Evolutionary conservation across 306 rosid genomes (phyloP).

Genomic region (Neltuma alba): DNA sequence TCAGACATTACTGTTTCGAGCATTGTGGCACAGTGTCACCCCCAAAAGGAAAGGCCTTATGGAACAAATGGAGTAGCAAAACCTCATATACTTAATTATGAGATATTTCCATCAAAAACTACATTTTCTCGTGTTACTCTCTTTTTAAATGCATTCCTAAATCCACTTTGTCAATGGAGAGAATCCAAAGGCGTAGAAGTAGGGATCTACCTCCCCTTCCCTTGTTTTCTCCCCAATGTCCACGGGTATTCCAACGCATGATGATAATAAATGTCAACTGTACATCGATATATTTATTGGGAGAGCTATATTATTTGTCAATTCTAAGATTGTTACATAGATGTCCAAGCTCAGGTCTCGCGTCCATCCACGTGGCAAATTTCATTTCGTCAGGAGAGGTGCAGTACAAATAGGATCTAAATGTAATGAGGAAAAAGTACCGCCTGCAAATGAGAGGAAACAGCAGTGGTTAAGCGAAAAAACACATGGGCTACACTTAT

Average conservation of each 20-base stretch:
- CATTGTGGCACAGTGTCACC: not conserved
- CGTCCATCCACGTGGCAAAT: conserved; percentile 78
- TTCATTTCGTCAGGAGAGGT: conserved; percentile 47
- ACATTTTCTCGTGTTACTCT: no score
- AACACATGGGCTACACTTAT: not conserved
- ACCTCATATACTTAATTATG: not conserved
- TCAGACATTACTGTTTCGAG: not conserved
- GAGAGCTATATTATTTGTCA: conserved; percentile 55
- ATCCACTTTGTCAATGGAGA: not conserved
- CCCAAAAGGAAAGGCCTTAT: not conserved
- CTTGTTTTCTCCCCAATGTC: not conserved
- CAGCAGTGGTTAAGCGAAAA: conserved; percentile 27
- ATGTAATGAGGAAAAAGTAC: conserved; percentile 77
- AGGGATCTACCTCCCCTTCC: not conserved
- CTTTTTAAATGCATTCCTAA: not conserved
- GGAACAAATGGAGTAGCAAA: not conserved
- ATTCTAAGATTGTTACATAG: conserved; percentile 79
- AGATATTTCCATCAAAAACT: not conserved
- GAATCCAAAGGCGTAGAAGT: not conserved
- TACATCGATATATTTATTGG: conserved; percentile 40
- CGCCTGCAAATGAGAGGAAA: conserved; percentile 58
- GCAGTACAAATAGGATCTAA: conserved; percentile 81
- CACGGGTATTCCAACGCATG: not conserved
- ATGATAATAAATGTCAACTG: conserved; percentile 38
- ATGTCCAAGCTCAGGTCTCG: conserved; percentile 91